These are phyloP conservation scores for Saccharomycopsis fibuligera DNA, from an alignment of 805 yeast genomes.

Conservation along the genomic window DNA sequence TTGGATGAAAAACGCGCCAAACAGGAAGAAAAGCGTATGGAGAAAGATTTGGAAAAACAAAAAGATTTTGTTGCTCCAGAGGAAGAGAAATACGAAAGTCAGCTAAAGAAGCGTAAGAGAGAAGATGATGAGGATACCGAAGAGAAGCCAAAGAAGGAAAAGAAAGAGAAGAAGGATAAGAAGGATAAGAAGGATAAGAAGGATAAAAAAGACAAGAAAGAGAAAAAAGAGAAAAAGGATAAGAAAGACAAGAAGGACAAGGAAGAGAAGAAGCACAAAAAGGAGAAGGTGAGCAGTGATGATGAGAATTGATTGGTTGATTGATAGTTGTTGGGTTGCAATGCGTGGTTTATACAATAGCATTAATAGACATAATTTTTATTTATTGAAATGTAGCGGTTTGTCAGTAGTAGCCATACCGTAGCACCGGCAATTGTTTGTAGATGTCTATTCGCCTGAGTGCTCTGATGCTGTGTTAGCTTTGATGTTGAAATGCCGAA, in stretches of 20 bases:
- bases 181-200: background rate
- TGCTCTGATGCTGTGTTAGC: no score
- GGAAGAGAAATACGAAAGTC: slow-evolving; percentile 39
- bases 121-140: background rate
- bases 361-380: no score
- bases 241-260: slow-evolving; percentile 1
- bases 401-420: no score
- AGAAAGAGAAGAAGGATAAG: background rate
- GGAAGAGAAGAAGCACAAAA: background rate
- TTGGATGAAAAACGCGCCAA: slow-evolving; percentile 72
- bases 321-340: no score
- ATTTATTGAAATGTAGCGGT: no score
- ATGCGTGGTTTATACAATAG: no score
- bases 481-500: no score
- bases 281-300: no score
- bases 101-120: background rate
- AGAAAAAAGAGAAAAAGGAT: background rate
- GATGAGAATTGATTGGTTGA: no score
- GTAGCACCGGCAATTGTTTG: no score
- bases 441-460: no score
- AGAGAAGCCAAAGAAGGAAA: background rate
- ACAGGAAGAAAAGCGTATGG: slow-evolving; percentile 63
- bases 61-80: slow-evolving; percentile 83
- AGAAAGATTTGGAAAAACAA: slow-evolving; percentile 61
- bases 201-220: background rate